phyloP scores from a whole-genome alignment of 73 alveolate species.

The Stentor coeruleus region DNA sequence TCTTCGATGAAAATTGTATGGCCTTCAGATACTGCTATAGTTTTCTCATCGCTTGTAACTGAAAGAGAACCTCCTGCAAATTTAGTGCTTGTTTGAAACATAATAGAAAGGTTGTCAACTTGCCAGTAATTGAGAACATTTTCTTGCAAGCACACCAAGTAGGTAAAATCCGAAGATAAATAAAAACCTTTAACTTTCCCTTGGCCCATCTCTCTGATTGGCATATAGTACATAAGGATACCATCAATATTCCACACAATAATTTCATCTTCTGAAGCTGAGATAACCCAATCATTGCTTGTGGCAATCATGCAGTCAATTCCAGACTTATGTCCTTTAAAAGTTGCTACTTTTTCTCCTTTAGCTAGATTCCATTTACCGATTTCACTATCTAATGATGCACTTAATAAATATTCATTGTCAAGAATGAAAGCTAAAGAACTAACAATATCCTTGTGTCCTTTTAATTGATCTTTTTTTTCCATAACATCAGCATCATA shows the following conservation, averaged over 20 bases:
- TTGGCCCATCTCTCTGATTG: neutral
- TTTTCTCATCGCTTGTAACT: neutral
- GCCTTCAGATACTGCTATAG: neutral
- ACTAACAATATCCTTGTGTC: neutral
- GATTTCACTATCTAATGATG: neutral
- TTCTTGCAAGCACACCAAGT: neutral
- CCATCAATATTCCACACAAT: neutral
- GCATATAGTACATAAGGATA: neutral
- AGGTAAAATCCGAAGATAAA: neutral
- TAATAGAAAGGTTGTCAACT: neutral
- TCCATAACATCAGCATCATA: slow-evolving; percentile 1
- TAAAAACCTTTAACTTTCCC: neutral
- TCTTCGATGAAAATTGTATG: neutral
- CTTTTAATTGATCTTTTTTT: too few relatives aligned
- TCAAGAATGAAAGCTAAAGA: neutral
- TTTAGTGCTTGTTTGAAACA: neutral
- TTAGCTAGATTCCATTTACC: neutral
- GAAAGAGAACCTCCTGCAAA: neutral
- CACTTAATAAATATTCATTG: neutral
- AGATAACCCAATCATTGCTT: neutral
- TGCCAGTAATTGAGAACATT: neutral
- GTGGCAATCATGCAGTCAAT: neutral
- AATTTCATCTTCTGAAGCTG: neutral
- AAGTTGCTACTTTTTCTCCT: neutral
- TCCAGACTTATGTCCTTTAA: neutral